A percentile compares a stretch with the other conserved stretches of the same genome.
These are phyloP conservation scores for Salvia sclarea DNA, from an alignment of 305 asterid genomes.

Conservation along the genomic window DNA sequence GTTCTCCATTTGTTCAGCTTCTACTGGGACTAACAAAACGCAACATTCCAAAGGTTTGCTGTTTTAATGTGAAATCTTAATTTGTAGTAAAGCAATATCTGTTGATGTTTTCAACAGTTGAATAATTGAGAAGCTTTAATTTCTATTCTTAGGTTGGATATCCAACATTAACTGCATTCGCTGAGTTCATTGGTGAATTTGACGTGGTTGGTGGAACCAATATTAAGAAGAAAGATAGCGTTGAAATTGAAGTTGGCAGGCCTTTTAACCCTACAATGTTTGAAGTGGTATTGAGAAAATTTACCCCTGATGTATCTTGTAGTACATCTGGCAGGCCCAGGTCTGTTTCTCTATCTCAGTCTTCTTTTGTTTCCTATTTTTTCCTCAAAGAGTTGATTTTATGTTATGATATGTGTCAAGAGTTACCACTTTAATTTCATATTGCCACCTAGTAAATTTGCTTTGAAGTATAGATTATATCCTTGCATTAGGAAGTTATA, in stretches of 20 bases:
- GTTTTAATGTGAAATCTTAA: not conserved
- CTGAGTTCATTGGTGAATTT: slow-evolving; percentile 65
- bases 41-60: slow-evolving; percentile 59
- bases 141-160: slow-evolving; percentile 47
- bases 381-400: not conserved
- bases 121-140: slow-evolving; percentile 1
- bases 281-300: slow-evolving; percentile 67
- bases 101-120: not conserved
- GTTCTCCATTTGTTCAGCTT: slow-evolving; percentile 81
- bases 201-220: slow-evolving; percentile 53
- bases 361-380: slow-evolving; percentile 18
- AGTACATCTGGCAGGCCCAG: slow-evolving; percentile 70
- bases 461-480: not conserved
- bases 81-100: not conserved
- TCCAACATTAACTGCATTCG: slow-evolving; percentile 81
- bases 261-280: slow-evolving; percentile 78
- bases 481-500: slow-evolving; percentile 7
- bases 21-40: slow-evolving; percentile 54
- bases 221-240: slow-evolving; percentile 51
- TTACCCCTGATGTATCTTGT: slow-evolving; percentile 79
- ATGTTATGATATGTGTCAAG: slow-evolving; percentile 24
- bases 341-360: slow-evolving; percentile 41
- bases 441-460: slow-evolving; percentile 15
- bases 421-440: not conserved
- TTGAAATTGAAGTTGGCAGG: slow-evolving; percentile 57